phyloP scores from a whole-genome alignment of 2,329 filamentous ascomycete species.

The Penicillium sp. region DNA sequence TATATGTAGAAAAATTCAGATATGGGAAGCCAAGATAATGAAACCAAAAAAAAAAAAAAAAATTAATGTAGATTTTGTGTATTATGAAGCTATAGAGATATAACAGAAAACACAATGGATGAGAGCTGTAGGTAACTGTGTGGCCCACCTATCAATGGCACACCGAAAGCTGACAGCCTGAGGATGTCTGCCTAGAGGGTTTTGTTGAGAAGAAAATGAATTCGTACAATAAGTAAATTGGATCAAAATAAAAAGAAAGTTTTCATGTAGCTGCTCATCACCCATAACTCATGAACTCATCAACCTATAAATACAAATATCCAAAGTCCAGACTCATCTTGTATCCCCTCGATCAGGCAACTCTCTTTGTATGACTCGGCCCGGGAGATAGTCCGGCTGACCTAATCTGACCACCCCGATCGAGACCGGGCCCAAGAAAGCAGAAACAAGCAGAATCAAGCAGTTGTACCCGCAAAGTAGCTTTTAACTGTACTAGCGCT shows the following conservation, averaged over 20 bases:
- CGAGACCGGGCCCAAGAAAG: conserved; percentile 10
- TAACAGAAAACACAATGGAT: not conserved
- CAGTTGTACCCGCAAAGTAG: conserved; percentile 19
- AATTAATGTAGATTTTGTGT: too few species aligned
- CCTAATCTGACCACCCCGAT: conserved; percentile 2
- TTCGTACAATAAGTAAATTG: too few species aligned
- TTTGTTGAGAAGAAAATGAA: not conserved
- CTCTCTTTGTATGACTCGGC: conserved; percentile 4
- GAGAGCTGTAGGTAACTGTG: not conserved
- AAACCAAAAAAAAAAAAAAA: too few species aligned
- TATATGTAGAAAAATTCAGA: too few species aligned
- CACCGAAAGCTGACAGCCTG: too few species aligned
- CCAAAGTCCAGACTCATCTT: conserved; percentile 1
- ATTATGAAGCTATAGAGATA: too few species aligned
- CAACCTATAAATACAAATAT: not conserved
- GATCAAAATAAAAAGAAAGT: not conserved
- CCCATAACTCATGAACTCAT: not conserved
- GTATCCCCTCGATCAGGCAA: not conserved
- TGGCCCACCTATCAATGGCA: not conserved
- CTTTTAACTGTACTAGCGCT: conserved; percentile 20
- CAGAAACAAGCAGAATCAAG: not conserved
- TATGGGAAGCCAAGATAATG: too few species aligned
- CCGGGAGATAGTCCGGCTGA: conserved; percentile 4
- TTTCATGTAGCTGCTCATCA: not conserved
- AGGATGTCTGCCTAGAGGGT: too few species aligned